Evolutionary conservation across 352 stramenopile genomes (phyloP).

Genomic region (Blastocystis sp.): DNA sequence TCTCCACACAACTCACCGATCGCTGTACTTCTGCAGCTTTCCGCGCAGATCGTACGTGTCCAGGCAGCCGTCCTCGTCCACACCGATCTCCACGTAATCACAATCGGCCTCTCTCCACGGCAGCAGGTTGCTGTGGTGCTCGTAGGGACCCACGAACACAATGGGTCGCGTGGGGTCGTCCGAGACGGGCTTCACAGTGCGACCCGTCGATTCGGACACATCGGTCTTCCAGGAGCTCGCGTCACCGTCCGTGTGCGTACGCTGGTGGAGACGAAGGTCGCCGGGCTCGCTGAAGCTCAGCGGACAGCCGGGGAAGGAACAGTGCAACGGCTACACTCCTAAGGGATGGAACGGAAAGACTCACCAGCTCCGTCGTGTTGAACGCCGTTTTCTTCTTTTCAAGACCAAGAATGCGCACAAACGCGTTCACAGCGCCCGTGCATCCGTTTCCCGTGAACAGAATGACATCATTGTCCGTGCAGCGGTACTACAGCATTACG

Average conservation of each 20-base stretch:
- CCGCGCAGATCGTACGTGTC: constrained; percentile 79
- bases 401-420: constrained; percentile 82
- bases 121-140: constrained; percentile 96
- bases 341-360: background rate
- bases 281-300: constrained; percentile 61
- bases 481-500: constrained; percentile 60
- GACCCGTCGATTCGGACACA: constrained; percentile 15
- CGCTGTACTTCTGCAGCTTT: constrained; percentile 79
- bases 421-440: constrained; percentile 84
- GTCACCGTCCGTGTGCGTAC: constrained; percentile 73
- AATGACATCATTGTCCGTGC: constrained; percentile 85
- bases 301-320: constrained; percentile 64
- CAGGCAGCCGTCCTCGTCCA: constrained; percentile 78
- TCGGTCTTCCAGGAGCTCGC: constrained; percentile 62
- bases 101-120: constrained; percentile 90
- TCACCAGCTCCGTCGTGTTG: background rate
- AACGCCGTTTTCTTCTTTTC: constrained; percentile 72
- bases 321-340: constrained; percentile 14
- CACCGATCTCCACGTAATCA: constrained; percentile 80
- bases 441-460: constrained; percentile 89
- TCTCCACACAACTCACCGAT: constrained; percentile 77
- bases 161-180: constrained; percentile 79
- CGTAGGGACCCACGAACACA: constrained; percentile 90
- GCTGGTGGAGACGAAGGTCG: constrained; percentile 70
- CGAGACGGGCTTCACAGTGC: constrained; percentile 4